A percentile compares a stretch with the other conserved stretches of the same genome.
Evolutionary conservation across 495 filamentous ascomycete species (phyloP).

Genomic region (Penicillium paxilli): DNA sequence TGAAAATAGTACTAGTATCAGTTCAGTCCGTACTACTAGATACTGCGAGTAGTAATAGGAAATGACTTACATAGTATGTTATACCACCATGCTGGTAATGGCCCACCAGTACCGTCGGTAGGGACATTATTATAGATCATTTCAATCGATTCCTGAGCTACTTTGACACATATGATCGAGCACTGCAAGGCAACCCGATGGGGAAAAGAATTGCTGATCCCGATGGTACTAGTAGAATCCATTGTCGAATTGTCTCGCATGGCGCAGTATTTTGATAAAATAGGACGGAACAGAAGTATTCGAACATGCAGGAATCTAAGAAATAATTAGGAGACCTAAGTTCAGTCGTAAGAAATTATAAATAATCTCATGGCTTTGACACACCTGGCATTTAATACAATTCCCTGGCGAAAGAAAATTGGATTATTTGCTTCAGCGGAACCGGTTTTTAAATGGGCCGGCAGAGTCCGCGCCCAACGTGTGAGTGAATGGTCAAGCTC

Average conservation of each 20-base stretch:
- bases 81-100: slow-evolving; percentile 43
- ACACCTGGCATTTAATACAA: slow-evolving; percentile 34
- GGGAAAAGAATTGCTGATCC: slow-evolving; percentile 34
- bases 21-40: too few relatives aligned
- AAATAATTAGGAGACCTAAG: neutral
- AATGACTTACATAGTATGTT: slow-evolving; percentile 35
- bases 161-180: slow-evolving; percentile 38
- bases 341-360: neutral
- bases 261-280: slow-evolving; percentile 37
- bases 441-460: slow-evolving; percentile 22
- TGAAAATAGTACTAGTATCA: slow-evolving; percentile 8
- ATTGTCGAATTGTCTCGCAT: slow-evolving; percentile 22
- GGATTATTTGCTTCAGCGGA: slow-evolving; percentile 9
- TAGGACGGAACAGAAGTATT: slow-evolving; percentile 39
- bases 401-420: slow-evolving; percentile 34
- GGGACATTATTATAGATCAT: slow-evolving; percentile 36
- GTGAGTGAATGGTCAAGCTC: slow-evolving; percentile 36
- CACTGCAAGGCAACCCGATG: slow-evolving; percentile 38
- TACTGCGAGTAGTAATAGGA: neutral
- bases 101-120: slow-evolving; percentile 32
- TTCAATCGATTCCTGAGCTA: slow-evolving; percentile 37
- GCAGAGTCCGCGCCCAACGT: slow-evolving; percentile 33
- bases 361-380: neutral
- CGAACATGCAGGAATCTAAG: slow-evolving; percentile 23
- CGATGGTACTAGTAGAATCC: slow-evolving; percentile 25